These are phyloP conservation scores for Setaria italica DNA, from an alignment of 202 grass and related monocot genomes.

Conservation along the genomic window DNA sequence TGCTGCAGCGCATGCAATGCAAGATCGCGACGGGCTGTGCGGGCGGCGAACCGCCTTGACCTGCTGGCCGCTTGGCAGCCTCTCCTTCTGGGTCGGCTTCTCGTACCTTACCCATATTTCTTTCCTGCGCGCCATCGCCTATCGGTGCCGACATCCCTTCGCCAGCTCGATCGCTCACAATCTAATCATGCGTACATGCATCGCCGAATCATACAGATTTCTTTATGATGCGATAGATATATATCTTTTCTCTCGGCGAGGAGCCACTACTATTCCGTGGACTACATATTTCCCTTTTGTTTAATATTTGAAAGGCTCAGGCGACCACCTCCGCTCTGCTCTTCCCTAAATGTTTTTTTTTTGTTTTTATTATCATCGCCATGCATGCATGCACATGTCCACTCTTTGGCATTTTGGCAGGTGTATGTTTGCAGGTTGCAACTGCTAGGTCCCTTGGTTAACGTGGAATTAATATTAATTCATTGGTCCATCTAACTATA, in stretches of 20 bases:
- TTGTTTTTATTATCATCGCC: too few relatives aligned
- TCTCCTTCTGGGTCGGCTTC: background rate
- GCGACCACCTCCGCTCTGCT: too few relatives aligned
- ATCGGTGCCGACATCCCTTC: background rate
- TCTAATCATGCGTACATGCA: background rate
- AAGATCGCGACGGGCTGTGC: background rate
- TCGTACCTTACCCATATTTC: background rate
- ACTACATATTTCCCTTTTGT: background rate
- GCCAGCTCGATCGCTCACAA: background rate
- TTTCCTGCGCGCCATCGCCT: background rate
- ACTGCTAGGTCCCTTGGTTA: too few relatives aligned
- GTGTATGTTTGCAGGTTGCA: too few relatives aligned
- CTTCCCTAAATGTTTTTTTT: too few relatives aligned
- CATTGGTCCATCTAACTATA: too few relatives aligned
- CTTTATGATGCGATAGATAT: background rate
- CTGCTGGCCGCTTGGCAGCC: constrained; percentile 10
- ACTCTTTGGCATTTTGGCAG: too few relatives aligned
- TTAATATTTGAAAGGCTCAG: too few relatives aligned
- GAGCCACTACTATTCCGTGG: background rate
- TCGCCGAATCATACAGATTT: background rate
- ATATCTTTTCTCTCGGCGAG: background rate
- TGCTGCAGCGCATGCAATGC: background rate
- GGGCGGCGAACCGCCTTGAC: background rate
- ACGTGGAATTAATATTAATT: too few relatives aligned
- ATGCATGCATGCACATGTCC: too few relatives aligned